phyloP scores from a whole-genome alignment of 2,329 filamentous ascomycete species.

The Rutstroemia sp. region DNA sequence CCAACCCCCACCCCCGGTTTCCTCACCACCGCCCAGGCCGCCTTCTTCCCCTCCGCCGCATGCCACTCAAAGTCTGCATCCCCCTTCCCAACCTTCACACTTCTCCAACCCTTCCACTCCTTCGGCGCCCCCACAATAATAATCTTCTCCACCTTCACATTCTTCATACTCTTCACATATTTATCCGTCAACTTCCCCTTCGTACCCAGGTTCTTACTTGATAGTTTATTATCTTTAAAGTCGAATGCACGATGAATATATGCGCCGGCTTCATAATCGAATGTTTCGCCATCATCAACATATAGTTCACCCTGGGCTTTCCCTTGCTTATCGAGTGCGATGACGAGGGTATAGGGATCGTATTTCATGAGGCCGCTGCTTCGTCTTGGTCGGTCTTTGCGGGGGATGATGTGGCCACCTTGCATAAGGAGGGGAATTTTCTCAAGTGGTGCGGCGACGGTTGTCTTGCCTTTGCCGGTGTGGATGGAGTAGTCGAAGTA shows the following conservation, averaged over 20 bases:
- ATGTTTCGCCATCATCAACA: slow-evolving; percentile 88
- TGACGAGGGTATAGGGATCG: slow-evolving; percentile 89
- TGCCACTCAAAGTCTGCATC: slow-evolving; percentile 55
- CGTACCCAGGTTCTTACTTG: slow-evolving; percentile 58
- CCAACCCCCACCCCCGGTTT: slow-evolving; percentile 55
- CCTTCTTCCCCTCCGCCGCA: slow-evolving; percentile 43
- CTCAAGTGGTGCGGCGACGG: slow-evolving; percentile 70
- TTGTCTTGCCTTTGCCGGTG: slow-evolving; percentile 60
- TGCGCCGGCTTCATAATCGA: slow-evolving; percentile 76
- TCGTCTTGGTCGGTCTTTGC: slow-evolving; percentile 79
- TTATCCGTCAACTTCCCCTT: slow-evolving; percentile 55
- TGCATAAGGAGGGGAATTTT: slow-evolving; percentile 87
- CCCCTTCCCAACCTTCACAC: slow-evolving; percentile 48
- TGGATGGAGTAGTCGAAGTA: slow-evolving; percentile 84
- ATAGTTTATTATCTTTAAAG: slow-evolving; percentile 53
- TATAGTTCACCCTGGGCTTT: slow-evolving; percentile 80
- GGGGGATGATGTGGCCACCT: slow-evolving; percentile 84
- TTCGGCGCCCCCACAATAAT: slow-evolving; percentile 73
- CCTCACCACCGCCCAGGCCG: slow-evolving; percentile 56
- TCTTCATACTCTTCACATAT: slow-evolving; percentile 73
- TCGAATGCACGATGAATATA: slow-evolving; percentile 81
- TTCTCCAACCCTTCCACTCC: slow-evolving; percentile 58
- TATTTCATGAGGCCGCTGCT: slow-evolving; percentile 85
- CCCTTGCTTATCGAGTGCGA: slow-evolving; percentile 60
- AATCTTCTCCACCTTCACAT: slow-evolving; percentile 75